Percentiles rank a stretch among this genome's conserved stretches.
phyloP scores from a whole-genome alignment of 139 green algal genomes.

The Chloropicon primus region DNA sequence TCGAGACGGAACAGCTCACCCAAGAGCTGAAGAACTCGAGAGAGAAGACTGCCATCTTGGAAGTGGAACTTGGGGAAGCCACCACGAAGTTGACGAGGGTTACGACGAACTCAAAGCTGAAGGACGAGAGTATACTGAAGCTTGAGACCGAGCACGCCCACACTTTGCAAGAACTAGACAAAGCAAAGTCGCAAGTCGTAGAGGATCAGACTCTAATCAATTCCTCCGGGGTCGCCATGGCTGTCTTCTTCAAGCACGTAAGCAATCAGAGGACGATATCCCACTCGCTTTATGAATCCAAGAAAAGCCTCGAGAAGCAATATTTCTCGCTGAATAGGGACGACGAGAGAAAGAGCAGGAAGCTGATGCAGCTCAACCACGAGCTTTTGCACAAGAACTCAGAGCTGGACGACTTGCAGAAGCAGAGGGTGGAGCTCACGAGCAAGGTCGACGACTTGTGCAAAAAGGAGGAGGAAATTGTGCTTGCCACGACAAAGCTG shows the following conservation, averaged over 20 bases:
- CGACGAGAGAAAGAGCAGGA: neutral
- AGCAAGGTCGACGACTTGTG: neutral
- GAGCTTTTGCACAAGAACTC: neutral
- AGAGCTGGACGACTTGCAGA: neutral
- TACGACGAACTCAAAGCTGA: neutral
- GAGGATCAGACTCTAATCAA: neutral
- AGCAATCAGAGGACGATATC: neutral
- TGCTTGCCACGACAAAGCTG: neutral
- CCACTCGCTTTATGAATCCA: neutral
- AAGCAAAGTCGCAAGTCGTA: neutral
- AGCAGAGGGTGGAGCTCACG: neutral
- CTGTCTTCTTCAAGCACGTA: neutral
- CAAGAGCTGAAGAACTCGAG: neutral
- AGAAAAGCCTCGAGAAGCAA: neutral
- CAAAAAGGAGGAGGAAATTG: neutral
- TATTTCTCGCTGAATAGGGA: neutral
- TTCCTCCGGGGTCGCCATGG: neutral
- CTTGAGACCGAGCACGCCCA: neutral
- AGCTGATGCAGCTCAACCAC: neutral
- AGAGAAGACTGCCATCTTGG: neutral
- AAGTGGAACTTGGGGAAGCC: neutral
- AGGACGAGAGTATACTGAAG: neutral
- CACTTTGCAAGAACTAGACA: neutral
- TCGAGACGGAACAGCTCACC: neutral
- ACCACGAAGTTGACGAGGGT: neutral